Conservation (phyloP, 2,329 filamentous ascomycete species). For the Xylariaceae sp. region DNA sequence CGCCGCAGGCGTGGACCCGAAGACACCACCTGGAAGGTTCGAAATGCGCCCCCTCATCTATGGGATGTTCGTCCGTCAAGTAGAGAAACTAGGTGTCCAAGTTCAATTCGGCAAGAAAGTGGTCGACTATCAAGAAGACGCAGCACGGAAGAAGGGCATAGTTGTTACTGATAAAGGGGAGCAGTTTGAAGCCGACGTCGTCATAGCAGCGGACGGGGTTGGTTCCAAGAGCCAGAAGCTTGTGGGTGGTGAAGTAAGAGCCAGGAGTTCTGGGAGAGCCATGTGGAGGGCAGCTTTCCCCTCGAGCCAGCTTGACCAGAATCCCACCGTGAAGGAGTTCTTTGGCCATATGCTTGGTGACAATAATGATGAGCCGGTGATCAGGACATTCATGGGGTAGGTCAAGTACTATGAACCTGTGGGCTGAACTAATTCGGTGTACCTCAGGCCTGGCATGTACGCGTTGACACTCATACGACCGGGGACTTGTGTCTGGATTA, state of each 20-base stretch:
- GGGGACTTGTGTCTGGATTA: conserved; percentile 36
- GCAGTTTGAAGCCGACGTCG: conserved; percentile 43
- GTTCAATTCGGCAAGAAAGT: conserved; percentile 46
- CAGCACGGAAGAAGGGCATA: conserved; percentile 34
- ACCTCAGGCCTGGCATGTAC: conserved; percentile 37
- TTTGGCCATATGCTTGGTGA: conserved; percentile 38
- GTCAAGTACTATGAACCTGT: background rate
- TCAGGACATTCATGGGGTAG: conserved; percentile 44
- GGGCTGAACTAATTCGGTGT: no score
- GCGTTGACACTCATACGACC: conserved; percentile 32
- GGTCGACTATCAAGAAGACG: conserved; percentile 47
- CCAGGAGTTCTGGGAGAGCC: conserved; percentile 40
- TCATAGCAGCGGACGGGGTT: conserved; percentile 46
- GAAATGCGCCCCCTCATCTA: conserved; percentile 54
- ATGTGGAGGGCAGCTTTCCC: conserved; percentile 43
- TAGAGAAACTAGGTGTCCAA: conserved; percentile 43
- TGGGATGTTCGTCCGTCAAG: conserved; percentile 49
- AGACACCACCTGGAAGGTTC: conserved; percentile 50
- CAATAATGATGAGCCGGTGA: conserved; percentile 39
- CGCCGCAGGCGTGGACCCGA: conserved; percentile 32
- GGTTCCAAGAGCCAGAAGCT: conserved; percentile 43
- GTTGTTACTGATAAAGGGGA: conserved; percentile 49
- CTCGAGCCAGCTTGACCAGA: conserved; percentile 37
- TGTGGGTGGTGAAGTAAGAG: conserved; percentile 38
- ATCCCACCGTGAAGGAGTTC: conserved; percentile 35